Base-by-base conservation (phyloP, 2,329 filamentous ascomycete species). In the Apiospora phragmitis region DNA sequence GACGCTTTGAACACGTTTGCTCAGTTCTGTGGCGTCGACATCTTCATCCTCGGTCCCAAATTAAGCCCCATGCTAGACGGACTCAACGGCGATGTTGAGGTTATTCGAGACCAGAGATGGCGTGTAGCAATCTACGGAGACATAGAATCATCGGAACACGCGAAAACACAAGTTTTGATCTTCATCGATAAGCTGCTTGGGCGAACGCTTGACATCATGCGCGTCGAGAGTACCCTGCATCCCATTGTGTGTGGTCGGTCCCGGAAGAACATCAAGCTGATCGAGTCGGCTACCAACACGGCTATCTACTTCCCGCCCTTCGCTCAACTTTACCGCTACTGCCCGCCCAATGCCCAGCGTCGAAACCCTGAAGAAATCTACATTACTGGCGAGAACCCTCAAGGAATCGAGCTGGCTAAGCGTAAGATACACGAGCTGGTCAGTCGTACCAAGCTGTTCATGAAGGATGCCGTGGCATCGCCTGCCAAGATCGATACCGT, bases 301-400 rank as follows among this genome's bases (percentile, higher is more conserved):
- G 95, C 96, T 74, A 98, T 99, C 77, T 99, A 99, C 84, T 98
- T 99, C 79, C 96, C 96, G 38, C 93, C 95, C 0, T 98, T 98
- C 80, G 95, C 95, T 18, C 91, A 92, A 71, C 91, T 98, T 74
- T 98, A 96, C 79, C 93, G 94, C 71, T 99, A 97, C 81, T 93
- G 91, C 69, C 95, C 95, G 1, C 90, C 90, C 9, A 94, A 93
- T 74, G 94, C 94, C 26, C 90, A 90, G 70, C 90, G 93, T 71
- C 91, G 96, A 75, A 93, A 94, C 68, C 92, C 95, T 43, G 91
- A 94, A 78, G 93, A 98, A 78, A 94, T 99, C 72, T 97, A 96
- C 81, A 97, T 99, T 78, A 98, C 96, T 3, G 96, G 96, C 69
- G 93, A 97, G 77, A 94, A 87, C 69, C 90, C 91, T 72, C 93